phyloP scores from a whole-genome alignment of 73 alveolate species.

The Diophrys appendiculata region DNA sequence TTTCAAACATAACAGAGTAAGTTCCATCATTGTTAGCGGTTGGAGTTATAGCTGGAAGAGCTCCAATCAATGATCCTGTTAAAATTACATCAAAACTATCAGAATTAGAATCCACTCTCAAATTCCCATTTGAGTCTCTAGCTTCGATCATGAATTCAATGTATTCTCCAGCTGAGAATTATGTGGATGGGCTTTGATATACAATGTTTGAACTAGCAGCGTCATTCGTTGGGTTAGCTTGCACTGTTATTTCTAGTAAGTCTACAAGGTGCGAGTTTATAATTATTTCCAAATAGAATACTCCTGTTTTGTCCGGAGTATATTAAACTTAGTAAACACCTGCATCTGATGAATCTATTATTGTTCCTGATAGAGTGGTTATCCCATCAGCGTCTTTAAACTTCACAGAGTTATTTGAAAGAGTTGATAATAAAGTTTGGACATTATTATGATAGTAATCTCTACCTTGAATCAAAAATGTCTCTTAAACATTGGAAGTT shows the following conservation, averaged over 20 bases:
- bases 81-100: slow-evolving; percentile 45
- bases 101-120: slow-evolving; percentile 39
- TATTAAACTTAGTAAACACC: slow-evolving; percentile 39
- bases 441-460: slow-evolving; percentile 61
- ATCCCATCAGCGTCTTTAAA: slow-evolving; percentile 9
- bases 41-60: slow-evolving; percentile 14
- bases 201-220: slow-evolving; percentile 3
- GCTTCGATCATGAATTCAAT: slow-evolving; percentile 49
- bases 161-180: slow-evolving; percentile 41
- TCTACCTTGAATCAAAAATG: slow-evolving; percentile 61
- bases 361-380: slow-evolving; percentile 27
- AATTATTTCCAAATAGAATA: slow-evolving; percentile 14
- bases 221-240: slow-evolving; percentile 41
- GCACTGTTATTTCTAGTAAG: slow-evolving; percentile 34
- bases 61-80: slow-evolving; percentile 11
- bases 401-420: slow-evolving; percentile 26
- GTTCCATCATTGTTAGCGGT: slow-evolving; percentile 47
- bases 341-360: slow-evolving; percentile 26
- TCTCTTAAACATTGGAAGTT: background rate
- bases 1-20: slow-evolving; percentile 19
- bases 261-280: slow-evolving; percentile 36
- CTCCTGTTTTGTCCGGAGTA: slow-evolving; percentile 52
- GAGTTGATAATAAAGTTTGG: slow-evolving; percentile 33
- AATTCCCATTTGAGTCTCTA: slow-evolving; percentile 40
- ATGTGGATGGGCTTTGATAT: background rate